Evolutionary conservation across 2,329 filamentous ascomycete genomes (phyloP).

Genomic region (Chaetothyriales sp.): DNA sequence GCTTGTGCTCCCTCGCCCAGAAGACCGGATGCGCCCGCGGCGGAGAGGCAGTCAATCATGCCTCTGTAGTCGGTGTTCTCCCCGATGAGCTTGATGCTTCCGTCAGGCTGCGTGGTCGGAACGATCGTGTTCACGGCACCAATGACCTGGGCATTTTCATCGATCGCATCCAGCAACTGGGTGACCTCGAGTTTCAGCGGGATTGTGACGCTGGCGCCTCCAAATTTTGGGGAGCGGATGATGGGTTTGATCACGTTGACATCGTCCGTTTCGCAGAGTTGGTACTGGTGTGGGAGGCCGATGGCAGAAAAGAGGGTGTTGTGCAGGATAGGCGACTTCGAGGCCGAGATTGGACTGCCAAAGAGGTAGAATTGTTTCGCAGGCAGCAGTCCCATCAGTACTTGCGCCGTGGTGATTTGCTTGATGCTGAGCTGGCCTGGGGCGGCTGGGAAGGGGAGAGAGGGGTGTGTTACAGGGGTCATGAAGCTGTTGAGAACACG

Average conservation of each 20-base stretch:
- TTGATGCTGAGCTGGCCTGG: slow-evolving; percentile 82
- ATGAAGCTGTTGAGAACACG: slow-evolving; percentile 83
- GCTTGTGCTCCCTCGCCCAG: slow-evolving; percentile 29
- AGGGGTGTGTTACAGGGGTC: slow-evolving; percentile 83
- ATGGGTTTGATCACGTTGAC: slow-evolving; percentile 45
- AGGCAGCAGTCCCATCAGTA: slow-evolving; percentile 63
- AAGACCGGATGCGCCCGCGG: slow-evolving; percentile 44
- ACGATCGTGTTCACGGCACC: slow-evolving; percentile 93
- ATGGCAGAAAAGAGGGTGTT: slow-evolving; percentile 63
- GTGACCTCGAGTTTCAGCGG: slow-evolving; percentile 86
- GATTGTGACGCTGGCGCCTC: slow-evolving; percentile 89
- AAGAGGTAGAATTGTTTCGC: slow-evolving; percentile 72
- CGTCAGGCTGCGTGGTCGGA: slow-evolving; percentile 29
- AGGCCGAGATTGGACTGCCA: slow-evolving; percentile 67
- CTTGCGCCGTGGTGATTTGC: slow-evolving; percentile 67
- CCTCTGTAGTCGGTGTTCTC: slow-evolving; percentile 95
- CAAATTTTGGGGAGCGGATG: slow-evolving; percentile 60
- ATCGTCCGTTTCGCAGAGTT: slow-evolving; percentile 55
- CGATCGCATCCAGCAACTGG: slow-evolving; percentile 61
- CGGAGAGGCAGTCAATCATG: slow-evolving; percentile 65
- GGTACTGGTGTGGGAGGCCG: slow-evolving; percentile 76
- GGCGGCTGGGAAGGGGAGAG: slow-evolving; percentile 80
- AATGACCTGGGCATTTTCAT: slow-evolving; percentile 63
- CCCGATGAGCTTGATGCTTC: slow-evolving; percentile 47
- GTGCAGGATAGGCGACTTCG: slow-evolving; percentile 76